Evolutionary conservation across 139 green algal genomes (phyloP).

Genomic region (Chlorella sp.): DNA sequence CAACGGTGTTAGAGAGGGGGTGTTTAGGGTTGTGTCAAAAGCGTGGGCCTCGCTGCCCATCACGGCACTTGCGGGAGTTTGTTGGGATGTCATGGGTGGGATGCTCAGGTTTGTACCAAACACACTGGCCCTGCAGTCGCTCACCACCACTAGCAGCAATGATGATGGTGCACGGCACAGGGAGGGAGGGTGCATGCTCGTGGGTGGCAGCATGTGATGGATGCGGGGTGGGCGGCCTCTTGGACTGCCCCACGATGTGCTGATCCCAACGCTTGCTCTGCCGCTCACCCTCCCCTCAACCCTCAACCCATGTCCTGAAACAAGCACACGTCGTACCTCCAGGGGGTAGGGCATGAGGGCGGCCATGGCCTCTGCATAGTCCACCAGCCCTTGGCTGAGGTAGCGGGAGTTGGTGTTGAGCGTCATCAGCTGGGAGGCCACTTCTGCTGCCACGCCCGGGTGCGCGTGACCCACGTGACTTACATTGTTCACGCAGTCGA

Average conservation of each 20-base stretch:
- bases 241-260: too few species aligned
- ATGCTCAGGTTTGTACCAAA: not conserved
- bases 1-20: too few species aligned
- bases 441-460: slow-evolving; percentile 57
- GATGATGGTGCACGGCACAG: too few species aligned
- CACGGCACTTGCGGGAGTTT: slow-evolving; percentile 57
- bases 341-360: slow-evolving; percentile 64
- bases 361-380: slow-evolving; percentile 62
- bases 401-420: slow-evolving; percentile 84
- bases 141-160: not conserved
- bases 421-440: slow-evolving; percentile 61
- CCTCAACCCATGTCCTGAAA: too few species aligned
- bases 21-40: too few species aligned
- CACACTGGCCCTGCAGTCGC: not conserved
- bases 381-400: slow-evolving; percentile 62
- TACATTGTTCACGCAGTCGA: slow-evolving; percentile 98
- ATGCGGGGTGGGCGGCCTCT: too few species aligned
- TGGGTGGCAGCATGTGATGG: too few species aligned
- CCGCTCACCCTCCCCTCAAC: too few species aligned
- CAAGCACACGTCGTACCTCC: slow-evolving; percentile 17
- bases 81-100: too few species aligned
- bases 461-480: slow-evolving; percentile 83
- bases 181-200: too few species aligned
- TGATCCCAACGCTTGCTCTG: too few species aligned
- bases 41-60: slow-evolving; percentile 86